phyloP scores from a whole-genome alignment of 179 eudicot species.

The Beta corolliflora region DNA sequence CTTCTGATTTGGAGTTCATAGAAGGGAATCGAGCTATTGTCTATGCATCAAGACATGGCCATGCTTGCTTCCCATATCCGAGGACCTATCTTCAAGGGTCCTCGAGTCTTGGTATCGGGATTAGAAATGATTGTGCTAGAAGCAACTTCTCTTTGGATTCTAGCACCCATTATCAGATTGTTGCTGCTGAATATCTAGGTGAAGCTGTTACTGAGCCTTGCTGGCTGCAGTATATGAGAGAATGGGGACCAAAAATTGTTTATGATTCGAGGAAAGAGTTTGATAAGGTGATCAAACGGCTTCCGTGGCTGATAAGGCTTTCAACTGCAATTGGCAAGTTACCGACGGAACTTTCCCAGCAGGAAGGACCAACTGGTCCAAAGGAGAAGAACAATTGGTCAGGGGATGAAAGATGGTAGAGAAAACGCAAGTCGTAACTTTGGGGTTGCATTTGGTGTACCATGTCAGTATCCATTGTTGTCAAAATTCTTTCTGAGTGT shows the following conservation, averaged over 20 bases:
- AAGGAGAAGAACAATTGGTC: conserved; percentile 95
- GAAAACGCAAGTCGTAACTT: neutral
- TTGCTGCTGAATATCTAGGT: conserved; percentile 85
- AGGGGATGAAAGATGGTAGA: conserved; percentile 83
- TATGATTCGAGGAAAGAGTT: conserved; percentile 64
- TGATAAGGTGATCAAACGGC: conserved; percentile 52
- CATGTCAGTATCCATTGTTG: neutral
- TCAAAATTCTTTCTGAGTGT: neutral
- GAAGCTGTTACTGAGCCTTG: conserved; percentile 55
- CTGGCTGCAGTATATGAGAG: conserved; percentile 88
- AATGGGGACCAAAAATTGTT: conserved; percentile 79
- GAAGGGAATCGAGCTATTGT: conserved; percentile 66
- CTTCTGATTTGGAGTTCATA: conserved; percentile 66
- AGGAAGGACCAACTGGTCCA: conserved; percentile 94
- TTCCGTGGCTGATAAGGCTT: conserved; percentile 49
- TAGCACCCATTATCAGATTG: conserved; percentile 53
- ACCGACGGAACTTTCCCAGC: conserved; percentile 64
- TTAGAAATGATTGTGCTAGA: conserved; percentile 69
- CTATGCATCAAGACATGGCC: conserved; percentile 79
- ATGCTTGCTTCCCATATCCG: conserved; percentile 76
- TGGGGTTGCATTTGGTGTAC: neutral
- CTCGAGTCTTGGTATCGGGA: conserved; percentile 67
- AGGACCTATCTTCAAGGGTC: conserved; percentile 79
- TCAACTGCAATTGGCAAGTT: conserved; percentile 52
- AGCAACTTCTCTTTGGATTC: conserved; percentile 68